Percentiles rank a stretch among this genome's conserved stretches.
phyloP scores from a whole-genome alignment of 2,329 filamentous ascomycete genomes.

The Monascus ruber region DNA sequence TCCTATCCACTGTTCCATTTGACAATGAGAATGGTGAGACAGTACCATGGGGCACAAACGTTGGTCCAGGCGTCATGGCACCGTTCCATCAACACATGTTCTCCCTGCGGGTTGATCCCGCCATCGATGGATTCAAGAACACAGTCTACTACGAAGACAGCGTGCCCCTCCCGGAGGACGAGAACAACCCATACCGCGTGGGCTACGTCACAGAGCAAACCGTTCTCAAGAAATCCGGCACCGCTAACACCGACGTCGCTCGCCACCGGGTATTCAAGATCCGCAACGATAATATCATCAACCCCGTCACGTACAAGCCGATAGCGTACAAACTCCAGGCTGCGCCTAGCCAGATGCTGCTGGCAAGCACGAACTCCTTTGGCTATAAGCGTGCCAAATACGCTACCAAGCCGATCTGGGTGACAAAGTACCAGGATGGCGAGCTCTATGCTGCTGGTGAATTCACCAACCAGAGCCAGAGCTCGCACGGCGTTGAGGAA shows the following conservation, averaged over 20 bases:
- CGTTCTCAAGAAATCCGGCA: constrained; percentile 36
- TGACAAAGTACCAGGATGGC: constrained; percentile 42
- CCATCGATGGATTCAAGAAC: constrained; percentile 46
- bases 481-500: constrained; percentile 42
- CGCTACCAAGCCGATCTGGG: constrained; percentile 44
- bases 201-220: constrained; percentile 47
- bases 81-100: constrained; percentile 69
- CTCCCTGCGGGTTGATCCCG: constrained; percentile 52
- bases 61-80: constrained; percentile 58
- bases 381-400: constrained; percentile 39
- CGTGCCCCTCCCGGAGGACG: constrained; percentile 40
- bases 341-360: constrained; percentile 38
- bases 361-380: constrained; percentile 35
- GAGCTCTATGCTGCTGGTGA: constrained; percentile 42
- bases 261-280: constrained; percentile 44
- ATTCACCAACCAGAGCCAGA: constrained; percentile 43
- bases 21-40: constrained; percentile 49
- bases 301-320: constrained; percentile 35
- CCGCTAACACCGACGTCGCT: constrained; percentile 41
- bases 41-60: constrained; percentile 58
- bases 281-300: constrained; percentile 36
- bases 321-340: constrained; percentile 41
- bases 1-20: constrained; percentile 56
- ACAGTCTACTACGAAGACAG: constrained; percentile 47
- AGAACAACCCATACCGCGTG: constrained; percentile 50